Evolutionary conservation across 1,284 basidiomycete genomes (phyloP).

Genomic region (Sphagnurus paluster): DNA sequence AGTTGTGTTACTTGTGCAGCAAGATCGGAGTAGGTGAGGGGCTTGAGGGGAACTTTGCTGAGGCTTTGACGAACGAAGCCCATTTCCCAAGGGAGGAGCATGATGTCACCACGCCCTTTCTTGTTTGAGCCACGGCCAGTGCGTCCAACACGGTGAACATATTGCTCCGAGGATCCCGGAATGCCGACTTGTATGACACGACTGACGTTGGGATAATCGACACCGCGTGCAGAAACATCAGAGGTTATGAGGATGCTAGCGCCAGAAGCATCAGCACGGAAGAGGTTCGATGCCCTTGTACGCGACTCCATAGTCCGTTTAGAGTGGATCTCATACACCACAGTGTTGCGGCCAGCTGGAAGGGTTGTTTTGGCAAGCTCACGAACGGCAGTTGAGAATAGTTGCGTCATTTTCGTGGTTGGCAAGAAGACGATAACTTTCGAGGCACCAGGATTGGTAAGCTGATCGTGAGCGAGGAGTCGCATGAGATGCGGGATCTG

Average conservation of each 20-base stretch:
- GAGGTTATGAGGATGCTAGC: conserved; percentile 81
- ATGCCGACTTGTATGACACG: conserved; percentile 93
- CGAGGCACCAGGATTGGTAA: conserved; percentile 66
- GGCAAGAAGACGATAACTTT: conserved; percentile 91
- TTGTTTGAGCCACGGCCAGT: conserved; percentile 83
- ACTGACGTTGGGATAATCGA: conserved; percentile 90
- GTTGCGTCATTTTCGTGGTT: conserved; percentile 86
- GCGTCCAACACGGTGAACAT: conserved; percentile 91
- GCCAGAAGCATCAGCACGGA: conserved; percentile 63
- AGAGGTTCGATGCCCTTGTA: conserved; percentile 63
- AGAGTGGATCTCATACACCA: conserved; percentile 86
- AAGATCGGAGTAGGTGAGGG: conserved; percentile 54
- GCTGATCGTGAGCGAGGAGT: conserved; percentile 89
- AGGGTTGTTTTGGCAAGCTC: conserved; percentile 43
- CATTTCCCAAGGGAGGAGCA: conserved; percentile 84
- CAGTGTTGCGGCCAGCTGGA: conserved; percentile 52
- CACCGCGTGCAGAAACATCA: conserved; percentile 89
- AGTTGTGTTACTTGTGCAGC: conserved; percentile 50
- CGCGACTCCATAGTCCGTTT: conserved; percentile 71
- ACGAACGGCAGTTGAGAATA: conserved; percentile 68
- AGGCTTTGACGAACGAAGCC: conserved; percentile 72
- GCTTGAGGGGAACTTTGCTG: conserved; percentile 70
- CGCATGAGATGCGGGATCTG: conserved; percentile 82
- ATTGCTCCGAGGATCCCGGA: conserved; percentile 73
- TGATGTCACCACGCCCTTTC: conserved; percentile 83